Evolutionary conservation across 192 early-diverging fungal genomes (phyloP).

Genomic region (Coemansia sp.): DNA sequence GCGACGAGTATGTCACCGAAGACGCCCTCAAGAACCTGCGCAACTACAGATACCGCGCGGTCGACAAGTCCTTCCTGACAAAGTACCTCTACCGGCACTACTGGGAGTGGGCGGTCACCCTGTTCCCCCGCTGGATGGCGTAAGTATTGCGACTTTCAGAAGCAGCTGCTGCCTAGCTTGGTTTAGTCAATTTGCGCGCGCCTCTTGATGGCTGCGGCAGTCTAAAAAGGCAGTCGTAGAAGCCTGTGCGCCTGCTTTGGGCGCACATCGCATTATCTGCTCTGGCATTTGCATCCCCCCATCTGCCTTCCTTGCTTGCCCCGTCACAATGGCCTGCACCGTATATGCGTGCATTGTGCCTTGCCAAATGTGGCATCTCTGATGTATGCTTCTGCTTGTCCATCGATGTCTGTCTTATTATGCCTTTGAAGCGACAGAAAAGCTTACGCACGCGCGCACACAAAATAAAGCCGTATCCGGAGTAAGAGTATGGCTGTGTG

Average conservation of each 20-base stretch:
- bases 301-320: not conserved
- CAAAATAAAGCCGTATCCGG: not conserved
- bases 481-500: not conserved
- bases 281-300: not conserved
- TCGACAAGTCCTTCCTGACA: slow-evolving; percentile 80
- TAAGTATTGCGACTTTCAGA: slow-evolving; percentile 54
- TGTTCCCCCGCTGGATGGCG: slow-evolving; percentile 94
- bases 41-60: slow-evolving; percentile 73
- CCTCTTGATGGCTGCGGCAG: too few species aligned
- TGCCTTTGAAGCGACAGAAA: not conserved
- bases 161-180: too few species aligned
- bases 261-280: too few species aligned
- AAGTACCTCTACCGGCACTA: slow-evolving; percentile 81
- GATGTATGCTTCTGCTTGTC: not conserved
- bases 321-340: not conserved
- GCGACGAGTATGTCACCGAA: slow-evolving; percentile 63
- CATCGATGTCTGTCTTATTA: not conserved
- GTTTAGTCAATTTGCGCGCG: too few species aligned
- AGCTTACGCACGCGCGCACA: not conserved
- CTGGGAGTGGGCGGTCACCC: slow-evolving; percentile 84
- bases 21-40: slow-evolving; percentile 66
- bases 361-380: not conserved
- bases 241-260: too few species aligned
- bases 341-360: not conserved
- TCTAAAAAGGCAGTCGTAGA: too few species aligned